A percentile compares a stretch with the other conserved stretches of the same genome.
phyloP scores from a whole-genome alignment of 2,329 filamentous ascomycete species.

The Hypoxylon sp. region DNA sequence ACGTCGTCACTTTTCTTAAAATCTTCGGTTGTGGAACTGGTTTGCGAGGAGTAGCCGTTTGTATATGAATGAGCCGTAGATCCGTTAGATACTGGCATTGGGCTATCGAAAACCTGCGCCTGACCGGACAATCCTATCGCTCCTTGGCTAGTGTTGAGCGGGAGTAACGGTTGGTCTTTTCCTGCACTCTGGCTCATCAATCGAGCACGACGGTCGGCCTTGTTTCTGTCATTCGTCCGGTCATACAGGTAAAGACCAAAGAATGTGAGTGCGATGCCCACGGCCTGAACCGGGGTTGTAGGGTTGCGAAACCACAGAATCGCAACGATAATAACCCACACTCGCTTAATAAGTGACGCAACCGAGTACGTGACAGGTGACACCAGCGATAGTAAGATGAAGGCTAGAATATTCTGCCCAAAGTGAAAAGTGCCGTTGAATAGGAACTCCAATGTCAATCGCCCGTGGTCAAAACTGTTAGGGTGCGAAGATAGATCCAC shows the following conservation, averaged over 20 bases:
- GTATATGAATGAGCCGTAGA: constrained; percentile 60
- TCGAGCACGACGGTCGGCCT: constrained; percentile 85
- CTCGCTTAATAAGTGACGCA: constrained; percentile 94
- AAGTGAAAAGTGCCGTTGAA: constrained; percentile 99
- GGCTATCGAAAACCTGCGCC: constrained; percentile 59
- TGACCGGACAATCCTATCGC: constrained; percentile 53
- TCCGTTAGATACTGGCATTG: constrained; percentile 50
- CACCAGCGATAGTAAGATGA: constrained; percentile 90
- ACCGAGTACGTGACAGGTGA: constrained; percentile 98
- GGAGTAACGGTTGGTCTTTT: constrained; percentile 71
- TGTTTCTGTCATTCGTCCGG: constrained; percentile 88
- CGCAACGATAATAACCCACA: constrained; percentile 95
- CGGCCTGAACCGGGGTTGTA: constrained; percentile 84
- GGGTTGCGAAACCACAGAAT: constrained; percentile 96
- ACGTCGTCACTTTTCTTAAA: constrained; percentile 71
- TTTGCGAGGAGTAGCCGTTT: constrained; percentile 61
- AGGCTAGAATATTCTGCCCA: constrained; percentile 94
- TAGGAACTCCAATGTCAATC: constrained; percentile 84
- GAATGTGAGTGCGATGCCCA: constrained; percentile 91
- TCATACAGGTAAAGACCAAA: constrained; percentile 96
- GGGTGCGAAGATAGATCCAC: constrained; percentile 73
- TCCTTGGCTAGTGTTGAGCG: constrained; percentile 68
- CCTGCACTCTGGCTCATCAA: constrained; percentile 68
- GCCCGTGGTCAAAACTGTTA: constrained; percentile 81
- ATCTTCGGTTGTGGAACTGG: constrained; percentile 59